Evolutionary conservation across 495 filamentous ascomycete genomes (phyloP).

Genomic region (Trypethelium eluteriae): DNA sequence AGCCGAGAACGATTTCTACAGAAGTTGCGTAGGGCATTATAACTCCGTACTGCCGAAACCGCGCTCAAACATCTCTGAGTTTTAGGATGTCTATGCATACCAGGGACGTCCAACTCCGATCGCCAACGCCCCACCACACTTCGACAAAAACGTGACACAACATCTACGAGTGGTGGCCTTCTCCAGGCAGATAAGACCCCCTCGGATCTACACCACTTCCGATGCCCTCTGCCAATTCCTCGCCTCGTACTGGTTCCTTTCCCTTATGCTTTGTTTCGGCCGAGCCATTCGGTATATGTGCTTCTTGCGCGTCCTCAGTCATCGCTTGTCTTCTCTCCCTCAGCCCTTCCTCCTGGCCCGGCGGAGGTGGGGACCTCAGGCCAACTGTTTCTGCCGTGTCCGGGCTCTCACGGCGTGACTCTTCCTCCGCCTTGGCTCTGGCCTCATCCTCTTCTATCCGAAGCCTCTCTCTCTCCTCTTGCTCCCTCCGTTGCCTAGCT

Average conservation of each 20-base stretch:
- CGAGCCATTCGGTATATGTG: neutral
- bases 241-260: conserved; percentile 7
- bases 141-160: neutral
- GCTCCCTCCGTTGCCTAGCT: conserved; percentile 48
- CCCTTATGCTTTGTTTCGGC: neutral
- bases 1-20: neutral
- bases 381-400: conserved; percentile 5
- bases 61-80: neutral
- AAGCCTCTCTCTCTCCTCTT: conserved; percentile 41
- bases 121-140: neutral
- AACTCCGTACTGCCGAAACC: neutral
- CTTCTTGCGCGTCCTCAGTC: neutral
- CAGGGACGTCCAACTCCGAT: neutral
- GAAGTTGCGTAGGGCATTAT: too few relatives aligned
- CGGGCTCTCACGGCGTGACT: conserved; percentile 11
- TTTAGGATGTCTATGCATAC: neutral
- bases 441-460: conserved; percentile 41
- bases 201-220: neutral
- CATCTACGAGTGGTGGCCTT: neutral
- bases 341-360: neutral
- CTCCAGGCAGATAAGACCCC: too few relatives aligned
- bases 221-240: neutral
- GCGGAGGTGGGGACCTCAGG: neutral
- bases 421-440: conserved; percentile 24
- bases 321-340: neutral